Conservation (phyloP, 108 stramenopile genomes). For the Cyclotella atomus region DNA sequence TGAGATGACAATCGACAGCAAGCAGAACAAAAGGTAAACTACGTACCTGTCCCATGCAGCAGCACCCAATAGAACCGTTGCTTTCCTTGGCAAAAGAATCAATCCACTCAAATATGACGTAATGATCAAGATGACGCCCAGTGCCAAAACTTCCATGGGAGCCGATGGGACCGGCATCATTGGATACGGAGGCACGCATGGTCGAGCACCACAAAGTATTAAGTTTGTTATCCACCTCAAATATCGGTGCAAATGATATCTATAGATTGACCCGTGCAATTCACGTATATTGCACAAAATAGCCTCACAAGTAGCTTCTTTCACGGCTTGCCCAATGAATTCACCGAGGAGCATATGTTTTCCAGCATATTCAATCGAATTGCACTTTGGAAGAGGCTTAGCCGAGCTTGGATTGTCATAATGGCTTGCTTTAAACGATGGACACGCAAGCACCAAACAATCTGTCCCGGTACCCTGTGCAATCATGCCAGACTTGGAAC, state of each 20-base stretch:
- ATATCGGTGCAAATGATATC: constrained; percentile 19
- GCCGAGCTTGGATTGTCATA: background rate
- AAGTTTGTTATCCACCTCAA: constrained; percentile 52
- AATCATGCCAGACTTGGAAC: constrained; percentile 36
- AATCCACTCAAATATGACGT: background rate
- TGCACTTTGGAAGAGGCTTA: background rate
- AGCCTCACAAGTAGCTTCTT: constrained; percentile 63
- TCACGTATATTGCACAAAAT: constrained; percentile 54
- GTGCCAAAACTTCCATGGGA: constrained; percentile 3
- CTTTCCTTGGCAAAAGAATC: constrained; percentile 9
- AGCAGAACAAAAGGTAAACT: too few species aligned
- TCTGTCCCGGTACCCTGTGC: constrained; percentile 60
- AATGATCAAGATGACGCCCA: constrained; percentile 20
- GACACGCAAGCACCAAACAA: constrained; percentile 29
- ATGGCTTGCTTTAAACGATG: background rate
- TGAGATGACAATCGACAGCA: too few species aligned
- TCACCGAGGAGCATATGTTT: constrained; percentile 56
- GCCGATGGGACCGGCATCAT: constrained; percentile 44
- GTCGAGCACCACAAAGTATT: constrained; percentile 23
- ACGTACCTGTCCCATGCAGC: constrained; percentile 45
- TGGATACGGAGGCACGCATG: constrained; percentile 34
- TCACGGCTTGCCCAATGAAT: constrained; percentile 57
- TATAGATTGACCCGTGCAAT: constrained; percentile 17
- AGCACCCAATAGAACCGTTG: constrained; percentile 35
- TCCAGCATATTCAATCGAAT: constrained; percentile 41